Evolutionary conservation across 257 asterid genomes (phyloP), one percentile per base, ranked within the genome.

Genomic region (Solanum lycopersicoides): DNA sequence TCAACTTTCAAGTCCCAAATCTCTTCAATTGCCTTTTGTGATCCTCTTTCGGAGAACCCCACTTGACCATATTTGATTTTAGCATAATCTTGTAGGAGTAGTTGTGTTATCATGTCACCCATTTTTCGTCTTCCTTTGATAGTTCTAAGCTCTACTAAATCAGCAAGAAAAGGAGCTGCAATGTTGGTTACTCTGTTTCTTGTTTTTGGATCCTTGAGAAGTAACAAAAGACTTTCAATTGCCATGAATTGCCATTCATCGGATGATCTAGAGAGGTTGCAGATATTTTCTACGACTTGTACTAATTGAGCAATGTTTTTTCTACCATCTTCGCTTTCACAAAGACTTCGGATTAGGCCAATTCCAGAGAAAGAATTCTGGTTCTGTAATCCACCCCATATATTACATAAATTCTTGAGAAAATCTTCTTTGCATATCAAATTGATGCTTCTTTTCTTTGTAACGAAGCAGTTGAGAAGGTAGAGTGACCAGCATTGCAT

Each of bases 121-220:
- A 20, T 9, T 34, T 86, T 91, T 14, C 65, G 25, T 73, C 88
- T 77, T 63, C 84, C 85, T 86, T 45, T 86, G 4, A 71, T 65
- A 69, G 66, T 50, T 84, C 71, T 79, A 4, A 91, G 89, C 63
- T 91, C 93, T 28, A 91, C 89, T 87, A 91, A 88, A 85, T 91
- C 93, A 20, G 69, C 82, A 66, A 91, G 90, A 86, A 68, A 89
- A 56, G 88, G 88, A 21, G 77, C 41, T 2, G 86, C 87, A 47
- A 80, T 69, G 8, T 84, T 84, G 3, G 83, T 44, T 39, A 89
- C 89, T 39, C 21, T 15, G 21, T 12, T 71, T 60, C 89, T 84
- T 35, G 91, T 89, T 28, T 88, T 85, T 12, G 25, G 79, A 47
- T 91, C 91, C 34, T 89, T 73, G 11, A 91, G 89, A 79, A 91